Conservation (phyloP, 2,329 filamentous ascomycete species). For the Hymenoscyphus albidus region DNA sequence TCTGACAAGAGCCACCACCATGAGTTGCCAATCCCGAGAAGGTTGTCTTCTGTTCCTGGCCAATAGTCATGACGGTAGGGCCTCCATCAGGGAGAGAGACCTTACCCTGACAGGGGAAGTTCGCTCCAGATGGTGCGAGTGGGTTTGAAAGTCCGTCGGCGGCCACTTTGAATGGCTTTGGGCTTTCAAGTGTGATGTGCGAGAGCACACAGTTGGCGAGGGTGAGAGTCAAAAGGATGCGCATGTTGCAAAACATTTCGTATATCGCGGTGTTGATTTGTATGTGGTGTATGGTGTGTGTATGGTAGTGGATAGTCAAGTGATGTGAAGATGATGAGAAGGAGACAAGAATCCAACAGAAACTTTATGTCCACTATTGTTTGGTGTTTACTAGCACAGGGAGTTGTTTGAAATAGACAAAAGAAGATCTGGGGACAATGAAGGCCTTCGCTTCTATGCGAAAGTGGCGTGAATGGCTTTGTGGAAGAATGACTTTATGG, state of each 20-base stretch:
- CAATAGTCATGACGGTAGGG: background rate
- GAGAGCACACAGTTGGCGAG: background rate
- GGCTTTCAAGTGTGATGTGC: background rate
- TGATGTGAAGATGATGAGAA: background rate
- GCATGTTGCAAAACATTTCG: background rate
- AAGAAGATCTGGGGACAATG: background rate
- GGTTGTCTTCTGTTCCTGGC: background rate
- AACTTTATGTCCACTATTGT: background rate
- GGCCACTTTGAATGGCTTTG: background rate
- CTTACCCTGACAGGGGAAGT: background rate
- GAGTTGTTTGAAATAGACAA: background rate
- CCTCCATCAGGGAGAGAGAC: background rate
- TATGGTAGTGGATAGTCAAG: background rate
- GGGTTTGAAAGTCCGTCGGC: constrained; percentile 1
- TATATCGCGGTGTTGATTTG: background rate
- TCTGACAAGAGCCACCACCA: constrained; percentile 5
- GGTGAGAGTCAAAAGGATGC: background rate
- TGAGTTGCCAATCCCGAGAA: background rate
- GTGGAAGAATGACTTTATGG: too few relatives aligned
- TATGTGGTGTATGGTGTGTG: background rate
- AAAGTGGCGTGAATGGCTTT: background rate
- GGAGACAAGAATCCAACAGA: background rate
- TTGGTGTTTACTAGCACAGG: background rate
- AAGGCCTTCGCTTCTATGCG: background rate
- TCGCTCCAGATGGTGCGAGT: background rate